These are phyloP conservation scores for Sclerotiophoma versabilis DNA, from an alignment of 2,329 filamentous ascomycete genomes.

Conservation along the genomic window DNA sequence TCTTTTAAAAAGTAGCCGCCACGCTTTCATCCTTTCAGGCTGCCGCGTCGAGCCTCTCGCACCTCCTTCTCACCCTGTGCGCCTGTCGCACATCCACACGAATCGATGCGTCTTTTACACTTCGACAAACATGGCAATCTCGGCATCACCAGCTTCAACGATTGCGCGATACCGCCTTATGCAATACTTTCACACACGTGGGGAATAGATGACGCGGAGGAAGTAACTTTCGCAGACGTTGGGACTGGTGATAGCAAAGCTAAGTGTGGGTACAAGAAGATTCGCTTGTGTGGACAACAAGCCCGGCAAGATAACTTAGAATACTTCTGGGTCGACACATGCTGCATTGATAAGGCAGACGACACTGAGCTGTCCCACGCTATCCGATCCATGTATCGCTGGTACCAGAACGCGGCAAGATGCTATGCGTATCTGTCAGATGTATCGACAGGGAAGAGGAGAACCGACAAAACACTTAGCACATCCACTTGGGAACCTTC, in stretches of 20 bases:
- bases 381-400: background rate
- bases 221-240: slow-evolving; percentile 1
- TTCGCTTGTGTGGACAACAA: background rate
- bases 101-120: background rate
- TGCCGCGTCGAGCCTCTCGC: no score
- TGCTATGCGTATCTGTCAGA: slow-evolving; percentile 10
- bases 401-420: slow-evolving; percentile 1
- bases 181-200: slow-evolving; percentile 4
- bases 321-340: no score
- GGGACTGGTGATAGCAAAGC: background rate
- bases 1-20: no score
- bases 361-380: background rate
- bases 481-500: no score
- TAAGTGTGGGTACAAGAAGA: background rate
- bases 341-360: background rate
- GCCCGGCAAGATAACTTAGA: background rate
- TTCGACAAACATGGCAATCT: background rate
- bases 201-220: background rate
- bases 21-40: no score
- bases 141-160: background rate
- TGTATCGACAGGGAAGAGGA: no score
- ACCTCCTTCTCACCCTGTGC: background rate
- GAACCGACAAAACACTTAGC: no score
- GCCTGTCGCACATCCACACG: background rate
- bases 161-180: background rate